Evolutionary conservation across 164 flowering plant genomes (phyloP).

Genomic region (Vitis rotundifolia): DNA sequence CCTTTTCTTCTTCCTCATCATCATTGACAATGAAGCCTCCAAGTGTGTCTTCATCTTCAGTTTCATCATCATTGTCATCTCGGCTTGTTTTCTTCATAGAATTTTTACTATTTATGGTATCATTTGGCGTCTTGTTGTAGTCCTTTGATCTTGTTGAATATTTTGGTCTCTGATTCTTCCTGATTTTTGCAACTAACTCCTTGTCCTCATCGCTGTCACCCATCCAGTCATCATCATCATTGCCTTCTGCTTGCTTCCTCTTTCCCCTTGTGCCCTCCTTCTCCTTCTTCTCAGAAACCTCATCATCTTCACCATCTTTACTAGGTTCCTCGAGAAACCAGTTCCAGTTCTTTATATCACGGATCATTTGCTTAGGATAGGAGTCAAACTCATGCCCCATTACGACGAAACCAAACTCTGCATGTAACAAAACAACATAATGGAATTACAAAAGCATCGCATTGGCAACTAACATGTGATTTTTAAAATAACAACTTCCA

Average conservation of each 20-base stretch:
- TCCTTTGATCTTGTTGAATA: slow-evolving; percentile 66
- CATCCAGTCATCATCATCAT: slow-evolving; percentile 68
- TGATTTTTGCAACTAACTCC: slow-evolving; percentile 31
- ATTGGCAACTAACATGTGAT: neutral
- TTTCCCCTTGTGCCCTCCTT: slow-evolving; percentile 20
- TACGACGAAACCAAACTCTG: slow-evolving; percentile 90
- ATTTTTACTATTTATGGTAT: slow-evolving; percentile 7
- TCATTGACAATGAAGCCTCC: slow-evolving; percentile 81
- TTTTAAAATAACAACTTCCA: too few relatives aligned
- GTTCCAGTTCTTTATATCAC: slow-evolving; percentile 58
- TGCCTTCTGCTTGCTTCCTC: slow-evolving; percentile 29
- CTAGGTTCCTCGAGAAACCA: slow-evolving; percentile 75
- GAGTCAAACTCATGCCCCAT: slow-evolving; percentile 77
- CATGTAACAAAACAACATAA: slow-evolving; percentile 17
- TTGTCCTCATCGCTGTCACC: slow-evolving; percentile 72
- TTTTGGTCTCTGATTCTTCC: slow-evolving; percentile 36
- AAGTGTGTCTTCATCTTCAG: slow-evolving; percentile 68
- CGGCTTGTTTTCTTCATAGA: slow-evolving; percentile 15
- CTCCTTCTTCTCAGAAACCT: slow-evolving; percentile 14
- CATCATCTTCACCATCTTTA: slow-evolving; percentile 49
- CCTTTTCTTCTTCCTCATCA: slow-evolving; percentile 40
- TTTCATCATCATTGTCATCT: slow-evolving; percentile 30
- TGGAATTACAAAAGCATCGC: slow-evolving; percentile 1
- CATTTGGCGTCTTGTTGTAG: slow-evolving; percentile 14
- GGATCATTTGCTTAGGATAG: slow-evolving; percentile 53